These are phyloP conservation scores for Martensiomyces pterosporus DNA, from an alignment of 192 early-diverging fungal genomes.

Conservation along the genomic window DNA sequence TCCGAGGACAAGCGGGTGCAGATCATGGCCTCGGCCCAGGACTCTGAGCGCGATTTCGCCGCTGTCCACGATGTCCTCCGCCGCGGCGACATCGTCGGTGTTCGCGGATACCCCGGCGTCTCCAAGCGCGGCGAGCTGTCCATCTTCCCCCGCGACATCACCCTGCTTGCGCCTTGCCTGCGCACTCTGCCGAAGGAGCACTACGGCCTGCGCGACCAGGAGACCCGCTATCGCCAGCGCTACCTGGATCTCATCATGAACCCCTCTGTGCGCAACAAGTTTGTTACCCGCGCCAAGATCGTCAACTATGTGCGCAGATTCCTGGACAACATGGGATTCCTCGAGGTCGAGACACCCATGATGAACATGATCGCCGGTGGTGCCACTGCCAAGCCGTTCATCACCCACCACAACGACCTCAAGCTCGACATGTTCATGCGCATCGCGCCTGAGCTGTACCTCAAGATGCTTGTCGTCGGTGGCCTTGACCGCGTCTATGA, in stretches of 20 bases:
- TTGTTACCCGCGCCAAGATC: slow-evolving; percentile 86
- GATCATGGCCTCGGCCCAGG: slow-evolving; percentile 80
- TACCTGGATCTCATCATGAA: slow-evolving; percentile 99
- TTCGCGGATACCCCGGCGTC: slow-evolving; percentile 84
- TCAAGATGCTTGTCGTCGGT: slow-evolving; percentile 98
- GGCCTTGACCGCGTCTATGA: slow-evolving; percentile 98
- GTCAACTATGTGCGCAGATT: slow-evolving; percentile 94
- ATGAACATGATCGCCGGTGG: slow-evolving; percentile 99
- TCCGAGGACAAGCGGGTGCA: slow-evolving; percentile 91
- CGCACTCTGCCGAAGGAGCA: slow-evolving; percentile 93
- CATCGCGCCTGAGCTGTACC: slow-evolving; percentile 94
- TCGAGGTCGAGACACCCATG: slow-evolving; percentile 99
- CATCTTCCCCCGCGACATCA: slow-evolving; percentile 86
- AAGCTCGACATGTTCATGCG: slow-evolving; percentile 99
- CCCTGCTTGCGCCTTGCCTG: slow-evolving; percentile 88
- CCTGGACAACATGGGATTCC: slow-evolving; percentile 90
- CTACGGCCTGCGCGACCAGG: slow-evolving; percentile 97
- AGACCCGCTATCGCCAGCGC: slow-evolving; percentile 94
- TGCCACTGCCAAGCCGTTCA: slow-evolving; percentile 98
- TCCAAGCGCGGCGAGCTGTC: slow-evolving; percentile 94
- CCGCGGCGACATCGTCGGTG: slow-evolving; percentile 96
- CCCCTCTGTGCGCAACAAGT: slow-evolving; percentile 90
- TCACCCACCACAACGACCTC: slow-evolving; percentile 99
- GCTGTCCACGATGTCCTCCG: slow-evolving; percentile 77
- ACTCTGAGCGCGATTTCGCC: slow-evolving; percentile 66